Evolutionary conservation across 352 stramenopile species (phyloP).

Genomic region (Pythium myriotylum): DNA sequence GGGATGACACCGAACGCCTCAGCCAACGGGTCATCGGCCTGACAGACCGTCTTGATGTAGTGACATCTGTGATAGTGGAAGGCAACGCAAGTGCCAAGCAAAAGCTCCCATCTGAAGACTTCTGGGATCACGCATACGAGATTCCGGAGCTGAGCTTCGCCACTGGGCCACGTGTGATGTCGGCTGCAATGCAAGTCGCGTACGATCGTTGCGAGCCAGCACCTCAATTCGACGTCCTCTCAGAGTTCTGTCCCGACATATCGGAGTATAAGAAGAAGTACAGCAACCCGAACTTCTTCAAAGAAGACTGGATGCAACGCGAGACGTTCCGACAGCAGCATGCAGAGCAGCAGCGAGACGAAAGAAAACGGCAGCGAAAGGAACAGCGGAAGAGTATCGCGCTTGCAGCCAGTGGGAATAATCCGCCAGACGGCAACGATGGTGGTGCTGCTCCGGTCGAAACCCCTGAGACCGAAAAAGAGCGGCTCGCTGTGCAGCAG

Average conservation of each 20-base stretch:
- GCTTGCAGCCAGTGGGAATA: background rate
- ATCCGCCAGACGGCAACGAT: conserved; percentile 17
- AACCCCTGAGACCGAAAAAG: conserved; percentile 8
- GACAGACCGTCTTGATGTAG: conserved; percentile 31
- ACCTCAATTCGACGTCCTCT: conserved; percentile 40
- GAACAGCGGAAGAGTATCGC: conserved; percentile 21
- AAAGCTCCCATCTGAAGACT: conserved; percentile 25
- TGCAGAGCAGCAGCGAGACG: conserved; percentile 23
- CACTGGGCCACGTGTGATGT: background rate
- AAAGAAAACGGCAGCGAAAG: conserved; percentile 18
- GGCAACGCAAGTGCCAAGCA: conserved; percentile 13
- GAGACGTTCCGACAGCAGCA: conserved; percentile 35
- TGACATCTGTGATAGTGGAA: conserved; percentile 34
- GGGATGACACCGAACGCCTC: conserved; percentile 20
- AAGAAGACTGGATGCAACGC: conserved; percentile 60
- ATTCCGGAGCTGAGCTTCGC: conserved; percentile 21
- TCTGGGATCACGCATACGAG: conserved; percentile 31
- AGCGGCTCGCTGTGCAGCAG: conserved; percentile 20
- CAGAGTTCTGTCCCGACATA: conserved; percentile 34
- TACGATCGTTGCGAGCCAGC: conserved; percentile 45
- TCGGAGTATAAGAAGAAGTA: conserved; percentile 53
- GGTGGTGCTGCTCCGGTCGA: background rate
- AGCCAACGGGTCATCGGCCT: conserved; percentile 35
- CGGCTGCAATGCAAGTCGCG: conserved; percentile 14
- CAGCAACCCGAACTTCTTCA: conserved; percentile 59